Conservation (phyloP, 768 basidiomycete genomes). For the Termitomyces sp. region DNA sequence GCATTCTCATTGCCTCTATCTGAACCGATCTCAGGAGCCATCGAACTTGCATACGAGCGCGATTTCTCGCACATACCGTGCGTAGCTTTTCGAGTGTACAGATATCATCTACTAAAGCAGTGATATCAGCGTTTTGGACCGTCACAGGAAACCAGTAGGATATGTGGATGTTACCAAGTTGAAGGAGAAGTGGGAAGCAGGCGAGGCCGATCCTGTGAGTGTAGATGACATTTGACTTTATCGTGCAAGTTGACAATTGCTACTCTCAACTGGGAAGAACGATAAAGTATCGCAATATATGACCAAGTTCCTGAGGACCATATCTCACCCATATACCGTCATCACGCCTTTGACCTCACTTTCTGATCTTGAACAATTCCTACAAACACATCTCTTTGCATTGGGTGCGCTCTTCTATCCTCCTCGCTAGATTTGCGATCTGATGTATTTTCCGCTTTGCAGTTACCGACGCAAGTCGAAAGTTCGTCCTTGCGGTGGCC, state of each 20-base stretch:
- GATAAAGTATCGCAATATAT: constrained; percentile 72
- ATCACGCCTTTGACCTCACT: constrained; percentile 82
- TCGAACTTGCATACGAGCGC: constrained; percentile 88
- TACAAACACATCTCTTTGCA: constrained; percentile 70
- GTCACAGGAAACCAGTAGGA: constrained; percentile 70
- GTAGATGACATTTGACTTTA: not conserved
- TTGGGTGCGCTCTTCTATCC: constrained; percentile 44
- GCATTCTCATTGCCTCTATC: constrained; percentile 77
- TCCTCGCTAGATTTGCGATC: not conserved
- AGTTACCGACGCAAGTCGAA: constrained; percentile 83
- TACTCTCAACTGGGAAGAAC: constrained; percentile 34
- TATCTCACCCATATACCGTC: constrained; percentile 65
- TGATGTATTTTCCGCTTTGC: not conserved
- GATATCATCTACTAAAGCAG: not conserved
- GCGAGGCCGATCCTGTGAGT: constrained; percentile 66
- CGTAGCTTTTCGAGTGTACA: constrained; percentile 7
- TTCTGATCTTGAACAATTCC: constrained; percentile 77
- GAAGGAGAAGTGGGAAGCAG: constrained; percentile 77
- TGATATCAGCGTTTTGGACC: constrained; percentile 64
- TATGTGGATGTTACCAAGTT: constrained; percentile 77
- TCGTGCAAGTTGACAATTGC: not conserved
- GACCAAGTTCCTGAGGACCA: constrained; percentile 67
- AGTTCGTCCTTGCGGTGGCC: constrained; percentile 81
- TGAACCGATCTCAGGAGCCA: constrained; percentile 70
- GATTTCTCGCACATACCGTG: constrained; percentile 95